Percentiles rank a stretch among this genome's conserved stretches.
phyloP scores from a whole-genome alignment of 208 protist genomes.

The Trypanosomatidae sp. region DNA sequence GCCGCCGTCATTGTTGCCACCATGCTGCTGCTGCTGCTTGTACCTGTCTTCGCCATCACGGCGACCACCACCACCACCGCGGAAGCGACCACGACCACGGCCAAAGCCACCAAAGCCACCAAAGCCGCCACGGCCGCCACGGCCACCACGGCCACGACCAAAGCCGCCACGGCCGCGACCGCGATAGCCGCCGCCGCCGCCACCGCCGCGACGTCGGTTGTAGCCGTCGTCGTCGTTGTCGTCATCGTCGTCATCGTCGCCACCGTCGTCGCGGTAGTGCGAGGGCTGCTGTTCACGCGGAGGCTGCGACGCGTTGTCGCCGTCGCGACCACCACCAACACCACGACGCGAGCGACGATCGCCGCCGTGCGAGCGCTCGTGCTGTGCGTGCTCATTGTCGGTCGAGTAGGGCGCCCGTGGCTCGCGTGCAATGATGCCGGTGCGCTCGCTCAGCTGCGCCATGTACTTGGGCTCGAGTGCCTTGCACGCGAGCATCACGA shows the following conservation, averaged over 20 bases:
- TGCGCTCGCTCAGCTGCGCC: conserved; percentile 12
- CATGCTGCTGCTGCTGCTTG: too few relatives aligned
- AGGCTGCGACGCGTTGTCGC: neutral
- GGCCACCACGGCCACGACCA: too few relatives aligned
- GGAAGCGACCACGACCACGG: too few relatives aligned
- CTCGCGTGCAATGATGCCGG: conserved; percentile 7
- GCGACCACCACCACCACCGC: too few relatives aligned
- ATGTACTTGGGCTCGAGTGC: conserved; percentile 16
- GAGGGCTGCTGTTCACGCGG: neutral
- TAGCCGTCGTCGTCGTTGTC: conserved; percentile 2
- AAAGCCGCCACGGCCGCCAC: conserved; percentile 1
- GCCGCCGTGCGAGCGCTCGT: too few relatives aligned
- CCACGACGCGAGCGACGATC: conserved; percentile 1
- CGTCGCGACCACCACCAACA: neutral
- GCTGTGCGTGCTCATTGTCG: too few relatives aligned
- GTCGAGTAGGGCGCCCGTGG: too few relatives aligned
- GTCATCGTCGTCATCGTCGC: neutral
- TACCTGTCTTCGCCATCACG: too few relatives aligned
- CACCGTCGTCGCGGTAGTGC: conserved; percentile 6
- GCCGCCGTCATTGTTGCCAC: too few relatives aligned
- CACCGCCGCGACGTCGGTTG: neutral
- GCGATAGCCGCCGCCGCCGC: conserved; percentile 1
- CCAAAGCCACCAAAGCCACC: neutral
- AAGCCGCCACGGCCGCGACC: neutral
- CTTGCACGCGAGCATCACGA: conserved; percentile 16